Conservation (phyloP, 495 filamentous ascomycete species). For the Mytilinidion resinicola region DNA sequence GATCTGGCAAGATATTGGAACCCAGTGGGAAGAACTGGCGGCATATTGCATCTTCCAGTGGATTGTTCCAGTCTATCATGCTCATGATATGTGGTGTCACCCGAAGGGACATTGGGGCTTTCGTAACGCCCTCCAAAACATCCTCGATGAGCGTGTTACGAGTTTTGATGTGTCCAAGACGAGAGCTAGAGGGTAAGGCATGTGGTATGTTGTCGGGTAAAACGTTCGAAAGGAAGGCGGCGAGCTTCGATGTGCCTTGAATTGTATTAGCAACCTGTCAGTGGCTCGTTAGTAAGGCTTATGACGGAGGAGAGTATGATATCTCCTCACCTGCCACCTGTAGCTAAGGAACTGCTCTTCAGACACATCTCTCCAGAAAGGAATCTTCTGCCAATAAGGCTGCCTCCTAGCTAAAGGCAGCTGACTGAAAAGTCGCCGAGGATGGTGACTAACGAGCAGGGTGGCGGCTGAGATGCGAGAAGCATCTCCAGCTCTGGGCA, state of each 20-base stretch:
- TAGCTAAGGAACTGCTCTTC: constrained; percentile 43
- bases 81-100: constrained; percentile 51
- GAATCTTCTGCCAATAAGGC: constrained; percentile 40
- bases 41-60: constrained; percentile 49
- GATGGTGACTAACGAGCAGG: background rate
- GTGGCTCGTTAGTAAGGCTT: background rate
- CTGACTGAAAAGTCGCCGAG: background rate
- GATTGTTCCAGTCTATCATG: constrained; percentile 48
- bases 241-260: constrained; percentile 36
- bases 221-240: constrained; percentile 39
- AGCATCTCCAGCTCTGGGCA: too few relatives aligned
- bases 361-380: constrained; percentile 40
- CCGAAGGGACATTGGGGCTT: constrained; percentile 50
- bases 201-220: constrained; percentile 43
- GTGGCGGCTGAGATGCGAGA: too few relatives aligned
- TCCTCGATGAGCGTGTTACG: constrained; percentile 47
- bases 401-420: background rate
- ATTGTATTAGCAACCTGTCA: constrained; percentile 36
- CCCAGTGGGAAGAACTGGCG: constrained; percentile 49
- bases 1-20: constrained; percentile 45
- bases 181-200: constrained; percentile 12
- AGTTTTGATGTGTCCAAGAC: constrained; percentile 35
- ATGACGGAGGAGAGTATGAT: background rate
- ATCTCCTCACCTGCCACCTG: constrained; percentile 42
- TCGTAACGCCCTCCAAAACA: constrained; percentile 42